These are phyloP conservation scores for Artomyces pyxidatus DNA, from an alignment of 768 basidiomycete species.

Conservation along the genomic window DNA sequence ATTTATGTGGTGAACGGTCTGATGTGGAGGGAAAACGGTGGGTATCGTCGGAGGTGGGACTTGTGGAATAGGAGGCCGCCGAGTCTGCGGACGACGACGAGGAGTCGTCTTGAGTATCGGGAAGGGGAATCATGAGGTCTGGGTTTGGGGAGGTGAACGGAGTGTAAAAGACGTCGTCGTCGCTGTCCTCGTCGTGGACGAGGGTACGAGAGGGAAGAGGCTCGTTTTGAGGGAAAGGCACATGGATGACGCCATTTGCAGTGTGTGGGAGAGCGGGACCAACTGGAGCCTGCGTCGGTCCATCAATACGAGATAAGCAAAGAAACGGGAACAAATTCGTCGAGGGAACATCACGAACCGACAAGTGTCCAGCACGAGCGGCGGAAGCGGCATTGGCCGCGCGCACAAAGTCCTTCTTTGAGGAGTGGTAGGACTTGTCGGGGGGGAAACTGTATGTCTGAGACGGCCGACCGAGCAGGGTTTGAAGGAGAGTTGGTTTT, in stretches of 20 bases:
- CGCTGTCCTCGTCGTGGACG: background rate
- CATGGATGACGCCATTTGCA: no score
- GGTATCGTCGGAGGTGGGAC: constrained; percentile 14
- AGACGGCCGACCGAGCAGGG: constrained; percentile 11
- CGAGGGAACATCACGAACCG: background rate
- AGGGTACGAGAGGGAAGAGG: background rate
- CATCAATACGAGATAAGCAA: constrained; percentile 10
- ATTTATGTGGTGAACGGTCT: constrained; percentile 1
- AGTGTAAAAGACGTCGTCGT: background rate
- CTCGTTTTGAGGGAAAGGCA: no score
- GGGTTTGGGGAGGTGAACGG: constrained; percentile 12
- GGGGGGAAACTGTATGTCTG: constrained; percentile 7
- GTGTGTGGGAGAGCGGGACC: no score
- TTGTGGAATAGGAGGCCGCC: constrained; percentile 9
- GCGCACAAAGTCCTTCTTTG: constrained; percentile 2
- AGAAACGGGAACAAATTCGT: constrained; percentile 1
- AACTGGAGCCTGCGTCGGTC: no score
- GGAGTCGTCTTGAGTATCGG: constrained; percentile 3
- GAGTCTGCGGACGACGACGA: constrained; percentile 15
- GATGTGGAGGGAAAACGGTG: background rate
- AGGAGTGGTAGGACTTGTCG: constrained; percentile 9
- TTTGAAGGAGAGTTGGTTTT: constrained; percentile 13
- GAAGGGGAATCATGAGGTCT: constrained; percentile 6
- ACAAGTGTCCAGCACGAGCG: background rate
- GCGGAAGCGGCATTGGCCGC: background rate